Evolutionary conservation across 345 rosid genomes (phyloP).

Genomic region (Brassica rapa): DNA sequence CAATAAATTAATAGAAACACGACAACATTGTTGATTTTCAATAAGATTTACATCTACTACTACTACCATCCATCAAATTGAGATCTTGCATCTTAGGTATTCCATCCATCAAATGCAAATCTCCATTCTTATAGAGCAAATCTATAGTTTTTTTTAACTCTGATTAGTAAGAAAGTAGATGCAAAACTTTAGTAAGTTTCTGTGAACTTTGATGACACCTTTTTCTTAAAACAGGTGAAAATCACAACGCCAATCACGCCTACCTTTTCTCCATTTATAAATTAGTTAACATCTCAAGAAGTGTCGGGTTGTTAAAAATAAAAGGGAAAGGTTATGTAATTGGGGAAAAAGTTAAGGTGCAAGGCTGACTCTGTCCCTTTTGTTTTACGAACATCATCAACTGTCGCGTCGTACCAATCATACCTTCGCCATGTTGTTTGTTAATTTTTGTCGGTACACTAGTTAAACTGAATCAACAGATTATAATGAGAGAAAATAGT

Average conservation of each 20-base stretch:
- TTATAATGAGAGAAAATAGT: too few species aligned
- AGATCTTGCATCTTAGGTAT: not conserved
- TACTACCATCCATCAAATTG: not conserved
- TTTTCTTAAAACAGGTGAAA: conserved; percentile 1
- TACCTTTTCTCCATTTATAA: conserved; percentile 9
- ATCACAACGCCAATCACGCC: conserved; percentile 40
- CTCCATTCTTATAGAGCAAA: not conserved
- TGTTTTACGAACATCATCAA: conserved; percentile 31
- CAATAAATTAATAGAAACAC: too few species aligned
- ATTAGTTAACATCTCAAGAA: conserved; percentile 19
- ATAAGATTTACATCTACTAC: too few species aligned
- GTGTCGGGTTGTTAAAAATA: conserved; percentile 31
- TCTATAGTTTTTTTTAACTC: not conserved
- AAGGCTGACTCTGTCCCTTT: conserved; percentile 36
- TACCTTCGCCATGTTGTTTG: conserved; percentile 34
- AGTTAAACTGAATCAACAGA: not conserved
- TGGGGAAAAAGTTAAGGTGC: conserved; percentile 5
- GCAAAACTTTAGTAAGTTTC: not conserved
- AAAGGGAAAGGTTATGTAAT: not conserved
- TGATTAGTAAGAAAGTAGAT: not conserved
- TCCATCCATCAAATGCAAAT: not conserved
- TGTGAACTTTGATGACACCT: not conserved
- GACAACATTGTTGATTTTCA: too few species aligned
- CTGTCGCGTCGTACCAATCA: conserved; percentile 39
- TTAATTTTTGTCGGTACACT: conserved; percentile 35